Conservation (phyloP, 768 basidiomycete species). For the Megacollybia marginata region DNA sequence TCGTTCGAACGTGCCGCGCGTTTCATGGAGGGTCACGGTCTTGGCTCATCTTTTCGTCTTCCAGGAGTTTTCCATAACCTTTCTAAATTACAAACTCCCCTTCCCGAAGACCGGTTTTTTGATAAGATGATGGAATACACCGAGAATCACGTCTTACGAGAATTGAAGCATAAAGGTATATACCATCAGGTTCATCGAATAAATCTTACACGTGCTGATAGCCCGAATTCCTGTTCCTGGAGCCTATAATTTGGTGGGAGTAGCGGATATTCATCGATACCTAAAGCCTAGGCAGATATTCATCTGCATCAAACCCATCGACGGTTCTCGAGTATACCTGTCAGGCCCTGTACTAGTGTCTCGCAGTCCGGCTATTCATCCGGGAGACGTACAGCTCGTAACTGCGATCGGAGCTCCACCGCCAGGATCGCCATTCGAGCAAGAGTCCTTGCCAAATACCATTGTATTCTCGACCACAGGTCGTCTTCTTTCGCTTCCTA, state of each 20-base stretch:
- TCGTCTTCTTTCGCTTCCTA: not conserved
- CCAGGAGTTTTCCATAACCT: conserved; percentile 44
- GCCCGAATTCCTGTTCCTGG: conserved; percentile 62
- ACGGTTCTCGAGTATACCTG: conserved; percentile 35
- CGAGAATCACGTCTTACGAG: conserved; percentile 56
- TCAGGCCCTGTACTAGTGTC: conserved; percentile 50
- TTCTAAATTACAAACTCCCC: conserved; percentile 36
- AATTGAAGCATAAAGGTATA: conserved; percentile 34
- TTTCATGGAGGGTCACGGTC: conserved; percentile 48
- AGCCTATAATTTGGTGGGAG: conserved; percentile 64
- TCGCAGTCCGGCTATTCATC: conserved; percentile 63
- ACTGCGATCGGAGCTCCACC: conserved; percentile 56
- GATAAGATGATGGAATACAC: conserved; percentile 43
- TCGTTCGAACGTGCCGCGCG: conserved; percentile 38
- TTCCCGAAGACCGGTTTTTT: conserved; percentile 30
- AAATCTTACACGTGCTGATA: not conserved
- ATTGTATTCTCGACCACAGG: conserved; percentile 40
- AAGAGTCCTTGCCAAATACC: conserved; percentile 49
- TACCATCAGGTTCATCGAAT: not conserved
- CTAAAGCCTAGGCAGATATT: conserved; percentile 53
- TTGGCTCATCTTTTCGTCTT: conserved; percentile 50
- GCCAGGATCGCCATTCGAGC: conserved; percentile 39
- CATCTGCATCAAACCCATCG: conserved; percentile 41
- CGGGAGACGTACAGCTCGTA: conserved; percentile 59
- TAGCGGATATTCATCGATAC: conserved; percentile 52